Percentiles rank a stretch among this genome's conserved stretches.
phyloP scores from a whole-genome alignment of 805 yeast genomes.

The Cyberlindnera xylosilytica region DNA sequence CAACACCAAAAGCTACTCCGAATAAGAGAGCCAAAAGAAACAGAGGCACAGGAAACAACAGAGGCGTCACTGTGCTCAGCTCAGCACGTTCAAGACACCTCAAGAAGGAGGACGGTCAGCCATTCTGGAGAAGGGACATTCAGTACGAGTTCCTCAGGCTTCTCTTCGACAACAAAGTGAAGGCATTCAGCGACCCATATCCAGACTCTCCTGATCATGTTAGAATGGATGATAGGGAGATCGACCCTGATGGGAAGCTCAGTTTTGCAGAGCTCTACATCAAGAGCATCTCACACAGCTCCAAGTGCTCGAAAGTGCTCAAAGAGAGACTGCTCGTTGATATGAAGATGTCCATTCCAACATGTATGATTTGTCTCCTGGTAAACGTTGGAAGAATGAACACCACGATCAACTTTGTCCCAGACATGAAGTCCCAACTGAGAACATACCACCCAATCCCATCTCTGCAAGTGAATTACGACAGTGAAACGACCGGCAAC shows the following conservation, averaged over 20 bases:
- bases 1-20: slow-evolving; percentile 10
- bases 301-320: slow-evolving; percentile 78
- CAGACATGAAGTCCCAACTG: slow-evolving; percentile 91
- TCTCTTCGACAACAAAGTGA: slow-evolving; percentile 58
- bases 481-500: slow-evolving; percentile 25
- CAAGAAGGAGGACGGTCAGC: slow-evolving; percentile 90
- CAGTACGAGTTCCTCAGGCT: slow-evolving; percentile 73
- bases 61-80: slow-evolving; percentile 18
- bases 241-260: slow-evolving; percentile 41
- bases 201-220: slow-evolving; percentile 36
- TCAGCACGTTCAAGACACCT: slow-evolving; percentile 51
- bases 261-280: slow-evolving; percentile 85
- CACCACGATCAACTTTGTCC: slow-evolving; percentile 91
- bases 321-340: slow-evolving; percentile 71
- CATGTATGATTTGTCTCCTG: slow-evolving; percentile 76
- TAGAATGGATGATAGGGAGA: slow-evolving; percentile 31
- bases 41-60: slow-evolving; percentile 12
- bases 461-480: slow-evolving; percentile 69
- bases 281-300: slow-evolving; percentile 75
- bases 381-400: slow-evolving; percentile 93
- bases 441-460: slow-evolving; percentile 95
- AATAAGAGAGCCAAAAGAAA: slow-evolving; percentile 14
- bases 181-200: slow-evolving; percentile 67
- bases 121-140: slow-evolving; percentile 83
- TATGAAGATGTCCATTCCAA: slow-evolving; percentile 60